Evolutionary conservation across 768 basidiomycete species (phyloP), one percentile per base, ranked within the genome.

Genomic region (Arthromyces matolae): DNA sequence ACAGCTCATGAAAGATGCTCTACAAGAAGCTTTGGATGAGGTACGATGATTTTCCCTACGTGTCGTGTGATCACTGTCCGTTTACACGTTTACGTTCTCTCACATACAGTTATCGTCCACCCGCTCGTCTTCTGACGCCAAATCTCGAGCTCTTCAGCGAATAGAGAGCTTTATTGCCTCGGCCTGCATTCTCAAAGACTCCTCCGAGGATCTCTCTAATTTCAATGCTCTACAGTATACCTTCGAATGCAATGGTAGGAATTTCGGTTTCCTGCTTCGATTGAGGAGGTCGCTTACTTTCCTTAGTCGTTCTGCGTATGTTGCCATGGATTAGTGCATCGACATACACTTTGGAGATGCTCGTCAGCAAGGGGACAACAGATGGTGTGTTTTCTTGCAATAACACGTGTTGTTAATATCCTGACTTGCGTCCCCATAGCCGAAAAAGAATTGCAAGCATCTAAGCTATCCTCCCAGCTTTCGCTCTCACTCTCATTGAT

Each of bases 221-320:
- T 87, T 90, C 64, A 60, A 83, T 16, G 72, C 78, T 8, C 67
- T 90, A 33, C 90, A 93, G 60, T 80, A 86, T 55, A 80, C 80
- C 1, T 91, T 93, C 55, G 86, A 92, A 62, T 89, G 84, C 64
- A 93, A 93, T 59, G 71, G 90, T 90, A 56, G 50, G 86, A 60
- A 13, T 22, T 36, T 41, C 16, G 31, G 32, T 14, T 38, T 23
- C 8, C 32, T 41, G 28, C 22, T 31, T 20, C n/a, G 19, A 32
- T 35, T 5, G 8, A n/a, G n/a, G n/a, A n/a, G 18, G 13, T 32
- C 22, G 22, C 36, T 24, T 42, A 25, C 38, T 40, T n/a, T 43
- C 19, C 44, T 16, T 52, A 92, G 89, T 92, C 28, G 79, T 88
- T 3, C 78, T 80, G 0, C 75, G 85, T 44, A 59, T 88, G 5